Evolutionary conservation across 2,329 filamentous ascomycete genomes (phyloP), one percentile per base, ranked within the genome.

Genomic region (Cladophialophora chaetospira): DNA sequence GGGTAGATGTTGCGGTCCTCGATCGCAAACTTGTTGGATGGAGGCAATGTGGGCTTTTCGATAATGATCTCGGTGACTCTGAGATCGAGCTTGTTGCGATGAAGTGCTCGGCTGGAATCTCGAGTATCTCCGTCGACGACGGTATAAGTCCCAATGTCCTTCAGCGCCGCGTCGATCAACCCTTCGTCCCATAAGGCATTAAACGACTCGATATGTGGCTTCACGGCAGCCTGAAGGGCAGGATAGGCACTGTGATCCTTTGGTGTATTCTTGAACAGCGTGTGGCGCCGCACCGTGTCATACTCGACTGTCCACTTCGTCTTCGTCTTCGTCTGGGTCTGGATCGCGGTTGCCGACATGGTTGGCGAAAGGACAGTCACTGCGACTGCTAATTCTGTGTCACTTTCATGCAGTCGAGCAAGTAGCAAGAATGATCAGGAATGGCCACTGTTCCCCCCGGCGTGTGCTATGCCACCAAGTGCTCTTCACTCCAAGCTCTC

Each of bases 191-290:
- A 95, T 45, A 97, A 81, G 50, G 86, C 86, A 78, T 99, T 96
- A 83, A 97, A 99, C 5, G 94, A 94, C 69, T 97, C 87, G 67
- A 97, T 88, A 73, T 99, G 94, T 47, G 94, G 94, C 64, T 89
- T 82, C 58, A 97, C 86, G n/a, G 93, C 89, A 60, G 83, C 83
- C 67, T 92, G 88, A 45, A 99, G 84, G 19, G 88, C 83, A 11
- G 94, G 94, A 70, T 96, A 97, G 57, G 93, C 91, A 8, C 88
- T 88, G 66, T 85, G 88, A 71, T 97, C 92, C 68, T 84, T 88
- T 0, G 94, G 93, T 15, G 94, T 93, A 65, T 95, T 87, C 68
- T 84, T 82, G 73, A 99, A 99, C 19, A 99, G 88, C 50, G 89
- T 82, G 69, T 99, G 90, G 68, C 93, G 88, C 58, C 90, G 86